Evolutionary conservation across 1,139 yeast species (phyloP).

Genomic region (Taphrina confusa): DNA sequence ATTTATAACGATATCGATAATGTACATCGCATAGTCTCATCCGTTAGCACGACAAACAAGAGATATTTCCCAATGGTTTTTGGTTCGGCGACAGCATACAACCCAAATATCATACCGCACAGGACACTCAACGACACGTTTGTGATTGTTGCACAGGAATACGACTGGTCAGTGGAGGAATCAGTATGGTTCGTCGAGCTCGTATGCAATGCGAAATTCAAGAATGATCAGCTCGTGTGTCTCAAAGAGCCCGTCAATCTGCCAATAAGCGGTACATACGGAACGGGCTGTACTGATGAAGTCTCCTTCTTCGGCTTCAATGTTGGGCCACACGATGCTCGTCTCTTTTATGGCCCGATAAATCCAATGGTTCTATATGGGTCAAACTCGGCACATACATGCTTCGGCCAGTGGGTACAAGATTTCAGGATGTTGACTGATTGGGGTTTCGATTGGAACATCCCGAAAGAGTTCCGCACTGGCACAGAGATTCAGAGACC

Average conservation of each 20-base stretch:
- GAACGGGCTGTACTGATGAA: not conserved
- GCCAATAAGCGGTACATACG: conserved; percentile 12
- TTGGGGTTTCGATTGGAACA: conserved; percentile 10
- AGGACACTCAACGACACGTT: conserved; percentile 20
- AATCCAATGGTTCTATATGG: conserved; percentile 11
- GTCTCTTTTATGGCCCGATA: conserved; percentile 22
- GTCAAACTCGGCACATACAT: conserved; percentile 15
- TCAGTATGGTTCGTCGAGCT: conserved; percentile 13
- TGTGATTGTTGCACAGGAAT: conserved; percentile 14
- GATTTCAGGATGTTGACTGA: conserved; percentile 12
- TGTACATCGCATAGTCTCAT: conserved; percentile 7
- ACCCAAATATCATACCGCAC: conserved; percentile 31
- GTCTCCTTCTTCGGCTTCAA: not conserved
- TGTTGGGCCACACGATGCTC: conserved; percentile 25
- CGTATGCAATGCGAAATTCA: conserved; percentile 15
- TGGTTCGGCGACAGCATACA: conserved; percentile 1
- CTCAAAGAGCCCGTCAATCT: not conserved
- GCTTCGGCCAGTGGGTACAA: conserved; percentile 29
- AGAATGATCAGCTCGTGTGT: conserved; percentile 7
- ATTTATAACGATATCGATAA: conserved; percentile 16
- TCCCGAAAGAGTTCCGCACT: not conserved
- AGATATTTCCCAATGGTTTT: conserved; percentile 15
- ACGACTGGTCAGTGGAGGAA: conserved; percentile 6
- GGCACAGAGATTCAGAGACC: conserved; percentile 29
- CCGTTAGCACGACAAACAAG: conserved; percentile 6